phyloP scores from a whole-genome alignment of 1,284 basidiomycete genomes.

The Ceratobasidium sp. region DNA sequence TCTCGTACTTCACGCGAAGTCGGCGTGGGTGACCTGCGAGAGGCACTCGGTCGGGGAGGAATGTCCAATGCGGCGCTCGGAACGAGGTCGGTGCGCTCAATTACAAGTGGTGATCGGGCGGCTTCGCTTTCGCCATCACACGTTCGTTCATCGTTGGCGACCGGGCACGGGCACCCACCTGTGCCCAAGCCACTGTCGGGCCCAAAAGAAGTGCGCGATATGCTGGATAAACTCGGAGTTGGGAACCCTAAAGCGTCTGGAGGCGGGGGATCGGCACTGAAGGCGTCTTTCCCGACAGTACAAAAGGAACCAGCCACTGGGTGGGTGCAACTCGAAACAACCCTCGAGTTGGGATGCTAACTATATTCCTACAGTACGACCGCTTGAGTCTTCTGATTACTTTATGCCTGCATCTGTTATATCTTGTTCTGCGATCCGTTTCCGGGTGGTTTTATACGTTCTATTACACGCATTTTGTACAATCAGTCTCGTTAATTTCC shows the following conservation, averaged over 20 bases:
- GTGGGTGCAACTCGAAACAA: constrained; percentile 44
- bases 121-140: constrained; percentile 38
- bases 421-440: not conserved
- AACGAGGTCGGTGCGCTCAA: constrained; percentile 67
- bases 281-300: constrained; percentile 66
- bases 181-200: constrained; percentile 58
- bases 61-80: constrained; percentile 74
- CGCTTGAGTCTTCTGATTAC: not conserved
- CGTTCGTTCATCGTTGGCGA: constrained; percentile 50
- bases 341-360: not conserved
- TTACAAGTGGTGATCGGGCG: constrained; percentile 69
- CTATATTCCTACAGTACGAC: not conserved
- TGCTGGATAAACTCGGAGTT: constrained; percentile 76
- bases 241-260: constrained; percentile 59
- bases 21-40: constrained; percentile 83
- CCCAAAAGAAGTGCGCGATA: constrained; percentile 76
- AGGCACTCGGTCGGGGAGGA: constrained; percentile 79
- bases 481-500: constrained; percentile 11
- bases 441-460: not conserved
- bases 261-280: constrained; percentile 61
- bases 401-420: constrained; percentile 6
- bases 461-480: constrained; percentile 33
- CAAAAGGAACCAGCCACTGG: constrained; percentile 52
- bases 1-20: constrained; percentile 75
- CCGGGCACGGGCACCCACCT: constrained; percentile 57